Evolutionary conservation across 495 filamentous ascomycete species (phyloP), one percentile per base, ranked within the genome.

Genomic region (Aspergillus haitiensis): DNA sequence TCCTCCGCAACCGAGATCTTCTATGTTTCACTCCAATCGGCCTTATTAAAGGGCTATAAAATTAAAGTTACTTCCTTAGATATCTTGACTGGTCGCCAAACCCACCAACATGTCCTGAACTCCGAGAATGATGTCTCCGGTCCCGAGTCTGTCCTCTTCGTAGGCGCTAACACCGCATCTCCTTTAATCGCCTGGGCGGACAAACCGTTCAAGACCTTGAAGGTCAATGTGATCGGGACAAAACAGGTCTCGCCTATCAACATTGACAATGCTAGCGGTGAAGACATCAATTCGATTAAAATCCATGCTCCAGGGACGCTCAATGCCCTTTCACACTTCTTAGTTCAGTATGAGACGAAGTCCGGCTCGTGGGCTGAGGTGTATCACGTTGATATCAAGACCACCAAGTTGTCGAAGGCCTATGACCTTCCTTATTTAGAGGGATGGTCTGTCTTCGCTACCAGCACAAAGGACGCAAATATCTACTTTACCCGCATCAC

Each of bases 401-500:
- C 80, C n/a, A 79, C 77, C 31, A 77, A 72, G 6, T 81, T 93
- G 34, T 80, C 76, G 2, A 90, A 90, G 68, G 87, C 87, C 1
- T 96, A 96, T 66, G 78, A 83, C 31, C 78, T 97, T 42, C 89
- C 92, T 2, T 82, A 83, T 36, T 57, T 90, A 27, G 66, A 81
- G 27, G 90, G 88, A 6, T 77, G 77, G 52, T 92, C 91, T 35
- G 85, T 86, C 4, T 90, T 96, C 67, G 88, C 94, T 3, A 85
- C 85, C 0, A 96, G 87, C 74, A 89, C 84, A 11, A 79, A 82
- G 45, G 88, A 85, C 57, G 83, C 88, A 3, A 91, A 95, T 70
- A 88, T 94, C 7, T 97, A 91, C 75, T 97, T 98, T 66, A 92
- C 88, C 2, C 80, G 92, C 40, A 75, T 90, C 59, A 91, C 90